These are phyloP conservation scores for Porphyra umbilicalis DNA, from an alignment of 31 red algal species.

Conservation along the genomic window DNA sequence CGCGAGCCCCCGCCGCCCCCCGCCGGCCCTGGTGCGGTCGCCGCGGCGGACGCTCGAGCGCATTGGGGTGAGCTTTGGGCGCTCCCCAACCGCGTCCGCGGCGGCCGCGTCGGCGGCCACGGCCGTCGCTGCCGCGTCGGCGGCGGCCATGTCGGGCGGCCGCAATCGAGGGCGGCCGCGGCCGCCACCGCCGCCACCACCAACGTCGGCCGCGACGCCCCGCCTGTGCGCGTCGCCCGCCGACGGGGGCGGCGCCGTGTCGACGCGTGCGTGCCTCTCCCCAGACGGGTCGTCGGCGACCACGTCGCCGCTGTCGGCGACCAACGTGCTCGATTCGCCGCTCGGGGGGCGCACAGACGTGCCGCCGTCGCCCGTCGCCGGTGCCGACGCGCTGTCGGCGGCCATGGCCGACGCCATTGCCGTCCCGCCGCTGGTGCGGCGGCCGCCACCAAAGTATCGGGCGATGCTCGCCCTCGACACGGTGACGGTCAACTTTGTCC, in stretches of 20 bases:
- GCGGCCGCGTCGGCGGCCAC: background rate
- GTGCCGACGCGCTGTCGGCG: background rate
- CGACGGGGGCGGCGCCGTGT: background rate
- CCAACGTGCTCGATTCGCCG: background rate
- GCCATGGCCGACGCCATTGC: background rate
- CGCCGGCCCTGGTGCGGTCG: background rate
- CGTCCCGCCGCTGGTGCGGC: background rate
- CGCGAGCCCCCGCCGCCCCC: background rate
- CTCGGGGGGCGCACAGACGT: background rate
- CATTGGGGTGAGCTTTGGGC: constrained; percentile 1
- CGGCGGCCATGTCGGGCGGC: background rate
- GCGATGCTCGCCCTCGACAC: background rate
- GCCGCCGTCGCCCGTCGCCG: background rate
- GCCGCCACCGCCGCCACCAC: background rate
- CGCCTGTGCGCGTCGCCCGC: background rate
- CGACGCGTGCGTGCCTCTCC: background rate
- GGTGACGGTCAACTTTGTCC: background rate
- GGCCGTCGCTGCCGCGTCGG: background rate
- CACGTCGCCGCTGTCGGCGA: background rate
- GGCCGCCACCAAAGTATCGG: background rate
- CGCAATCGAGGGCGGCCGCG: background rate
- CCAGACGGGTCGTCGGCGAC: background rate
- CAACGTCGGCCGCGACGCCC: background rate
- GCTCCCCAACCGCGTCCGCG: background rate
- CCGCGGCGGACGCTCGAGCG: background rate